A percentile compares a stretch with the other conserved stretches of the same genome.
These are phyloP conservation scores for Aurantiochytrium sp. DNA, from an alignment of 108 stramenopile genomes.

Conservation along the genomic window DNA sequence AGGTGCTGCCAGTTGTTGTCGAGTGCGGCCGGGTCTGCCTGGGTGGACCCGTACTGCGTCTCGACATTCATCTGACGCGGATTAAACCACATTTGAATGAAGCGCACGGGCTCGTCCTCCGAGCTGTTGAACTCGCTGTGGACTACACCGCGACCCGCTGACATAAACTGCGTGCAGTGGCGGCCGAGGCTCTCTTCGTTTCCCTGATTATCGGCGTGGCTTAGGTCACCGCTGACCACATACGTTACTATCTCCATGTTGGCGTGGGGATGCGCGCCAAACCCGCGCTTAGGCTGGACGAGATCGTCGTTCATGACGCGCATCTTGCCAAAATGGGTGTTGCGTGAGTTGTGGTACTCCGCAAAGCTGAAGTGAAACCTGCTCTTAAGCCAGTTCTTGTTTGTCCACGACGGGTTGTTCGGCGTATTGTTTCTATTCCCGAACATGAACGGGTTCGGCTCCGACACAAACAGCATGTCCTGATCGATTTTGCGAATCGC, in stretches of 20 bases:
- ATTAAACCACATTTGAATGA: constrained; percentile 78
- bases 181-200: constrained; percentile 66
- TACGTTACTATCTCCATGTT: constrained; percentile 77
- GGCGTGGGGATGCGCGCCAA: constrained; percentile 69
- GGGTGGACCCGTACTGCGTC: constrained; percentile 67
- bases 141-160: constrained; percentile 67
- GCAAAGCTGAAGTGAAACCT: constrained; percentile 80
- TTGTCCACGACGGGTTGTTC: constrained; percentile 48
- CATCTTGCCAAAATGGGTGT: constrained; percentile 66
- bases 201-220: constrained; percentile 72
- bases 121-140: constrained; percentile 69
- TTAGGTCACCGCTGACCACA: constrained; percentile 65
- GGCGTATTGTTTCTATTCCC: constrained; percentile 59
- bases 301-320: constrained; percentile 78
- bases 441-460: constrained; percentile 68
- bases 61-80: constrained; percentile 51
- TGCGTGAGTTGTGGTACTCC: constrained; percentile 61
- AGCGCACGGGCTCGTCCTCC: constrained; percentile 58
- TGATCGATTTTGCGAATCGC: background rate
- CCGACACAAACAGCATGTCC: constrained; percentile 58
- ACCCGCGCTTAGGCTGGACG: constrained; percentile 69
- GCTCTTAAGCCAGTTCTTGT: constrained; percentile 72
- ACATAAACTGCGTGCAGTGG: constrained; percentile 74
- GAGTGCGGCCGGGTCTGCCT: constrained; percentile 3
- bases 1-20: constrained; percentile 63